phyloP scores from a whole-genome alignment of 495 filamentous ascomycete species.

The Hypoxylon cercidicola region DNA sequence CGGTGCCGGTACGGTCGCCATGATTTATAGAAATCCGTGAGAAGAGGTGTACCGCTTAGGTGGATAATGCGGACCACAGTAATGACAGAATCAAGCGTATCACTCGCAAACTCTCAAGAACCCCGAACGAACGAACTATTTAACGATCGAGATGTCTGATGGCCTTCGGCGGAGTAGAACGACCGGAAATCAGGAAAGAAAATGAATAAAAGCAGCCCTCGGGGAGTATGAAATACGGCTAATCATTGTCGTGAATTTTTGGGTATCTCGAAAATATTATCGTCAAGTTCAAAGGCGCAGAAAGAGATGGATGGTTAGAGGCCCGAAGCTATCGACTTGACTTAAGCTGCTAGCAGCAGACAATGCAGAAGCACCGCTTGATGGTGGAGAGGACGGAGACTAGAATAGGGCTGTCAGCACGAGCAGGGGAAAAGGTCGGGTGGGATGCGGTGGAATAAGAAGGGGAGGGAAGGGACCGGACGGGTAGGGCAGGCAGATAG shows the following conservation, averaged over 20 bases:
- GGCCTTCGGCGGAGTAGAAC: conserved; percentile 32
- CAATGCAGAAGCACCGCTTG: conserved; percentile 26
- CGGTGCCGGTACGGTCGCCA: conserved; percentile 54
- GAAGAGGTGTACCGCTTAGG: conserved; percentile 1
- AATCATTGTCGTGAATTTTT: conserved; percentile 57
- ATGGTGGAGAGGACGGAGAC: conserved; percentile 33
- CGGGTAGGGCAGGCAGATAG: conserved; percentile 8
- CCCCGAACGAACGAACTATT: conserved; percentile 32
- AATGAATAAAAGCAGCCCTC: conserved; percentile 59
- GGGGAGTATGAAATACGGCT: conserved; percentile 57
- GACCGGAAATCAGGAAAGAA: conserved; percentile 57
- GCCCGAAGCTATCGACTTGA: conserved; percentile 19
- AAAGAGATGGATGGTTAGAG: conserved; percentile 13
- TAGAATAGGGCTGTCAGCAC: conserved; percentile 42
- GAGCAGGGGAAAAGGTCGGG: conserved; percentile 32
- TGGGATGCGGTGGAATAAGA: conserved; percentile 27
- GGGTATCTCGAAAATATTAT: conserved; percentile 35
- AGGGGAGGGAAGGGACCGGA: conserved; percentile 30
- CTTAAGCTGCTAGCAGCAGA: conserved; percentile 16
- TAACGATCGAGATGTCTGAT: conserved; percentile 38
- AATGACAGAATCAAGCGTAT: conserved; percentile 30
- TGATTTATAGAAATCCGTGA: conserved; percentile 38
- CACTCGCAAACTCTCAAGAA: conserved; percentile 32
- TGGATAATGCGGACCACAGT: conserved; percentile 19
- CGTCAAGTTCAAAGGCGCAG: conserved; percentile 21